Percentiles rank a stretch among this genome's conserved stretches.
Evolutionary conservation across 805 yeast genomes (phyloP).

Genomic region (Lipomyces sp.): DNA sequence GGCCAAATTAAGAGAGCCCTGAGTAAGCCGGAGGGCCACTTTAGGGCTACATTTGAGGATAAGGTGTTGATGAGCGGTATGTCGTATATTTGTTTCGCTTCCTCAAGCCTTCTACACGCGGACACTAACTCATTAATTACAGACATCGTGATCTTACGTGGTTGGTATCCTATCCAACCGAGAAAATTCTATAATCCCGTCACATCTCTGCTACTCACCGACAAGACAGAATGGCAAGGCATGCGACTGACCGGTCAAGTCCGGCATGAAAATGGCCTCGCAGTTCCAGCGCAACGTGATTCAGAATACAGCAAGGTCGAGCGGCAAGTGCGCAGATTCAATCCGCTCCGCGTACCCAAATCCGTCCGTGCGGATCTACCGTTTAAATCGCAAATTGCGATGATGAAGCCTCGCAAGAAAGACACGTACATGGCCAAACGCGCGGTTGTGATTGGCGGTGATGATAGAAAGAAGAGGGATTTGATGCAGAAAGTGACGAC

Average conservation of each 20-base stretch:
- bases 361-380: constrained; percentile 75
- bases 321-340: constrained; percentile 79
- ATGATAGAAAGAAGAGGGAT: constrained; percentile 74
- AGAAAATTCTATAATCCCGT: constrained; percentile 94
- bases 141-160: constrained; percentile 82
- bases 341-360: constrained; percentile 82
- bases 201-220: constrained; percentile 72
- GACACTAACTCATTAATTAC: constrained; percentile 10
- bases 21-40: constrained; percentile 91
- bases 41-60: constrained; percentile 95
- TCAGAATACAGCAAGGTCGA: constrained; percentile 68
- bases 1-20: constrained; percentile 97
- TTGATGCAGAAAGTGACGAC: constrained; percentile 85
- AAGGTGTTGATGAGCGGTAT: constrained; percentile 70
- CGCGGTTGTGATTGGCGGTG: constrained; percentile 85
- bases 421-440: constrained; percentile 80
- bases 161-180: constrained; percentile 95
- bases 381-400: constrained; percentile 83
- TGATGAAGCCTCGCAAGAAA: constrained; percentile 70
- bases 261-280: constrained; percentile 67
- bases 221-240: constrained; percentile 90
- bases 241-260: constrained; percentile 94
- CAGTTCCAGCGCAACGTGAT: constrained; percentile 57
- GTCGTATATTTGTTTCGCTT: not conserved
- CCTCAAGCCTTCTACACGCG: not conserved